Conservation (phyloP, 805 yeast genomes). For the Wickerhamomyces queroliae region DNA sequence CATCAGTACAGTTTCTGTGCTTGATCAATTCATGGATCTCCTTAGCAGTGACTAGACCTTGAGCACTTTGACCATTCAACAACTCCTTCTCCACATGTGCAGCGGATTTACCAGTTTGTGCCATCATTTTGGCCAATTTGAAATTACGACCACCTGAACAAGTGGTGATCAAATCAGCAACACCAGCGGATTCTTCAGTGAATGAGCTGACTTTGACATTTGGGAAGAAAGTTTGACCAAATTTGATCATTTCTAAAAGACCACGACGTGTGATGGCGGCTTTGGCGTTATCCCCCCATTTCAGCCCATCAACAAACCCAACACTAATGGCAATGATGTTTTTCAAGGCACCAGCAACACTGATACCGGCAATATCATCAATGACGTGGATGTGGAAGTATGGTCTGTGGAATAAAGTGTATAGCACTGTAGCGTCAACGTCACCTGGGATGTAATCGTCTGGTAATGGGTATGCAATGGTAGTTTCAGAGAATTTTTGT, state of each 20-base stretch:
- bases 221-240: constrained; percentile 75
- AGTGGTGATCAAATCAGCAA: constrained; percentile 93
- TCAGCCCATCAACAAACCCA: constrained; percentile 93
- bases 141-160: constrained; percentile 96
- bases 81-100: constrained; percentile 74
- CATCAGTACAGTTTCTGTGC: constrained; percentile 21
- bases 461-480: constrained; percentile 84
- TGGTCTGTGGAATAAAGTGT: constrained; percentile 86
- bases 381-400: constrained; percentile 93
- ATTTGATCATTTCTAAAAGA: constrained; percentile 76
- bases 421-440: constrained; percentile 64
- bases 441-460: constrained; percentile 63
- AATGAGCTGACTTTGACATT: constrained; percentile 71
- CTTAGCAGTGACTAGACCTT: constrained; percentile 81
- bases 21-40: constrained; percentile 76
- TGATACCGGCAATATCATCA: constrained; percentile 89
- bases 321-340: constrained; percentile 92
- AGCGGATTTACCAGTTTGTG: constrained; percentile 67
- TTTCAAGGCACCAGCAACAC: constrained; percentile 93
- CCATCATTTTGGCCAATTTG: constrained; percentile 79
- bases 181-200: constrained; percentile 91
- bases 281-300: constrained; percentile 98
- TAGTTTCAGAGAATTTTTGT: constrained; percentile 92
- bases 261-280: constrained; percentile 96
- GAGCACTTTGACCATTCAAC: constrained; percentile 91